These are phyloP conservation scores for Monosporascus sp. DNA, from an alignment of 2,329 filamentous ascomycete genomes.

Conservation along the genomic window DNA sequence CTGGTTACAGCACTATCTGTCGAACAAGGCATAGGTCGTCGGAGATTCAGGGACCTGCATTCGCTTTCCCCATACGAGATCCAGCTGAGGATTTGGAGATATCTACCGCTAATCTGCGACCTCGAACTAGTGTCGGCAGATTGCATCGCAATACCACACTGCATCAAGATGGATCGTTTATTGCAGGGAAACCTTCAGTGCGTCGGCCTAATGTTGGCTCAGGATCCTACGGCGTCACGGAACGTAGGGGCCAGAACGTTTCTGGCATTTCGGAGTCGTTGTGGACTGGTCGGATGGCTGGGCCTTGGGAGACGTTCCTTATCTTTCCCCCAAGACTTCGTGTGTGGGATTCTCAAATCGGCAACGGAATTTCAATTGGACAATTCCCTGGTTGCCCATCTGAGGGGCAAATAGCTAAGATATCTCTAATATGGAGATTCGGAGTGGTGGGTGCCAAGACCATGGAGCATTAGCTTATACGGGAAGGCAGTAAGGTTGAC, in stretches of 20 bases:
- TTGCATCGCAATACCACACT: no score
- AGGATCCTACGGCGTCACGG: not conserved
- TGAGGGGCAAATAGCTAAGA: no score
- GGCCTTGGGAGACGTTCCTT: not conserved
- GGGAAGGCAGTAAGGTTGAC: not conserved
- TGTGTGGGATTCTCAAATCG: not conserved
- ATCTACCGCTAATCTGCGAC: no score
- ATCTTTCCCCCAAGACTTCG: not conserved
- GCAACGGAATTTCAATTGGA: not conserved
- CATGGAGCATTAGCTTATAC: not conserved
- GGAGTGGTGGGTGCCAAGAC: not conserved
- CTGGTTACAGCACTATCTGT: no score
- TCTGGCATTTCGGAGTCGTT: not conserved
- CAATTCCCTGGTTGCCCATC: not conserved
- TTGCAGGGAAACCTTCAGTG: no score
- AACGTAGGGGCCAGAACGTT: not conserved
- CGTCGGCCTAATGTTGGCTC: not conserved
- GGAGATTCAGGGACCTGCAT: no score
- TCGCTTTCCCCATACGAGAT: no score
- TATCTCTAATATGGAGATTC: no score
- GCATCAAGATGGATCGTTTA: no score
- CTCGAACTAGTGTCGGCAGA: no score
- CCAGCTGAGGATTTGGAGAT: no score
- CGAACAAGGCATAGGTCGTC: no score
- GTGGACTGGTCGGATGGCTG: not conserved